Evolutionary conservation across 164 flowering plant species (phyloP), one percentile per base, ranked within the genome.

Genomic region (Berberis thunbergii): DNA sequence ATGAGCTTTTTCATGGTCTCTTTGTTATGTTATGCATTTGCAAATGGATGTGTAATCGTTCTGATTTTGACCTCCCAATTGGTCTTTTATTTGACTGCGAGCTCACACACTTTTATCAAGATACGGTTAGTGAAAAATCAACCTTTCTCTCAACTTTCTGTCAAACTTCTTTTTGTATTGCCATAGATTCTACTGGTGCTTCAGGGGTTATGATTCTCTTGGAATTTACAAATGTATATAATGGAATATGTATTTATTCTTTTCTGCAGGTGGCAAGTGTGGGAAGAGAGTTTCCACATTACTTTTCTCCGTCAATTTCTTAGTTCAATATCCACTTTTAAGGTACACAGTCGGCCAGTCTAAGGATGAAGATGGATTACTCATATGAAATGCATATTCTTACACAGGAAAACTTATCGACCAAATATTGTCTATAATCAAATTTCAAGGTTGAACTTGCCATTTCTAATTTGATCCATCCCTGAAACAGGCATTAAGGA

Each of bases 11-110:
- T 75, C 54, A 40, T 68, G 50, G 77, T 91, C 69, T 85, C 97
- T 45, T 46, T 81, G 42, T 63, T 86, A 49, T 85, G 96, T 82
- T 95, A 87, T 71, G 54, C 81, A 41, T 70, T 85, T 64, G 96
- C 97, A 62, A 91, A 89, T 77, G 99, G 94, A 41, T 57, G 68
- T 41, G 57, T 84, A 6, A 72, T 85, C 65, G 61, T 85, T 61
- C 72, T 95, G 69, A 72, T 83, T 56, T 62, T 81, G 72, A 61
- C 74, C 61, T 79, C 97, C 62, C 88, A 86, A 67, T 70, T 82
- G 71, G 67, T 81, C 73, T 82, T 91, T 80, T 83, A 85, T 67
- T 70, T 68, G 48, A 77, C 81, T 78, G 96, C 97, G 11, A 64
- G 71, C 49, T 64, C 75, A 42, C 91, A 88, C 66, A 77, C 85